Evolutionary conservation across 2,329 filamentous ascomycete species (phyloP), one percentile per base, ranked within the genome.

Genomic region (Pseudogymnoascus sp.): DNA sequence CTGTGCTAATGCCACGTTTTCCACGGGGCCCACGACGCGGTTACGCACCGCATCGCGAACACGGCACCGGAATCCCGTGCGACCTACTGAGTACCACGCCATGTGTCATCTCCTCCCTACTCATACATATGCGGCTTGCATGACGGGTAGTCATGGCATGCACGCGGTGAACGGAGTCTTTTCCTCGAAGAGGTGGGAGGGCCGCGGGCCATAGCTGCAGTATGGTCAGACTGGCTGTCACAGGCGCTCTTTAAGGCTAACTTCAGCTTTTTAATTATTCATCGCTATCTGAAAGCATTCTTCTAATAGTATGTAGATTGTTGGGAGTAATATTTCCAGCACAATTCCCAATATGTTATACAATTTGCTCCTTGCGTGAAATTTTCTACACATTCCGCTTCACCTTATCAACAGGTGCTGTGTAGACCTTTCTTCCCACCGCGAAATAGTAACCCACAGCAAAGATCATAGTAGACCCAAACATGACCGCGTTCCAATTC

Each of bases 401-500:
- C 14, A 63, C 63, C 59, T 65, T 61, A 2, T 67, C 64, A 12
- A 72, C 66, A 1, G 70, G 70, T 6, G 68, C 62, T 1, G 66
- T 70, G 64, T 78, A 78, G 6, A 73, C 66, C 37, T 71, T 67
- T 62, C 69, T 69, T 9, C 73, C 77, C 60, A 73, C 68, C 11
- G 74, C 62, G 3, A 71, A 14, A 68, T 77, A 77, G 66, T 69
- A 62, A 3, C 66, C 46, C 0, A 65, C 63, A 18, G 65, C 66
- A 28, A 68, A 18, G 11, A 66, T 6, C 42, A 72, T 63, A 14
- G 69, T 66, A 1, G 60, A 65, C 1, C 59, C 61, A 66, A 67
- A 71, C 1, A 71, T 65, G 16, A 64, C 63, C 4, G 67, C 67
- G 3, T 65, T 67, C 69, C 68, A 84, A 68, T 84, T 84, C 75